phyloP scores from a whole-genome alignment of 2,329 filamentous ascomycete species.

The Iodosphaeria phyllophila region DNA sequence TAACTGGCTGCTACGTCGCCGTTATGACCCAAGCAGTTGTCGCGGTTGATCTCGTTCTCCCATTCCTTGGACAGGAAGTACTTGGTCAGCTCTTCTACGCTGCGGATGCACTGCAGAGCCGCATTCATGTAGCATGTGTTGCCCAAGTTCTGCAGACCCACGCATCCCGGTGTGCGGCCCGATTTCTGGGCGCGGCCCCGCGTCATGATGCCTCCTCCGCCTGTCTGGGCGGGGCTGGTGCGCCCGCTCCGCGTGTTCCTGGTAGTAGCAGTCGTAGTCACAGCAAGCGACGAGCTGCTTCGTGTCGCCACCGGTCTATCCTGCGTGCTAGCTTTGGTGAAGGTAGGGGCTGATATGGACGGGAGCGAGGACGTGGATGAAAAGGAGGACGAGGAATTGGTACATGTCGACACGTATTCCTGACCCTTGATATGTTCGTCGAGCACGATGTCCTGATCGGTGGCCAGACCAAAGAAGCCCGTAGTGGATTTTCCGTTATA shows the following conservation, averaged over 20 bases:
- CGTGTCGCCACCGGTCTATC: too few species aligned
- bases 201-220: slow-evolving; percentile 43
- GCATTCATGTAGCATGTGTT: slow-evolving; percentile 99
- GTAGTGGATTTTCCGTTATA: slow-evolving; percentile 61
- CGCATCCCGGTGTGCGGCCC: slow-evolving; percentile 54
- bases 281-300: slow-evolving; percentile 14
- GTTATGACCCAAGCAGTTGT: slow-evolving; percentile 70
- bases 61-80: slow-evolving; percentile 70
- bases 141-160: slow-evolving; percentile 75
- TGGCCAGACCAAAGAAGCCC: slow-evolving; percentile 45
- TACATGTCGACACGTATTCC: slow-evolving; percentile 34
- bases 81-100: slow-evolving; percentile 79
- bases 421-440: slow-evolving; percentile 55
- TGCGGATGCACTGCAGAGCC: slow-evolving; percentile 82
- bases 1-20: slow-evolving; percentile 81
- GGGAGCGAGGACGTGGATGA: too few species aligned
- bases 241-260: slow-evolving; percentile 39
- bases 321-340: too few species aligned
- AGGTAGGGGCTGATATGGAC: too few species aligned
- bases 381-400: slow-evolving; percentile 16
- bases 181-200: slow-evolving; percentile 53
- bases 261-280: too few species aligned
- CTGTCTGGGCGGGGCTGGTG: slow-evolving; percentile 43
- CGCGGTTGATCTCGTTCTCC: slow-evolving; percentile 63
- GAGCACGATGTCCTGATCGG: slow-evolving; percentile 60